These are phyloP conservation scores for Candida bentonensis DNA, from an alignment of 805 yeast species.

Conservation along the genomic window DNA sequence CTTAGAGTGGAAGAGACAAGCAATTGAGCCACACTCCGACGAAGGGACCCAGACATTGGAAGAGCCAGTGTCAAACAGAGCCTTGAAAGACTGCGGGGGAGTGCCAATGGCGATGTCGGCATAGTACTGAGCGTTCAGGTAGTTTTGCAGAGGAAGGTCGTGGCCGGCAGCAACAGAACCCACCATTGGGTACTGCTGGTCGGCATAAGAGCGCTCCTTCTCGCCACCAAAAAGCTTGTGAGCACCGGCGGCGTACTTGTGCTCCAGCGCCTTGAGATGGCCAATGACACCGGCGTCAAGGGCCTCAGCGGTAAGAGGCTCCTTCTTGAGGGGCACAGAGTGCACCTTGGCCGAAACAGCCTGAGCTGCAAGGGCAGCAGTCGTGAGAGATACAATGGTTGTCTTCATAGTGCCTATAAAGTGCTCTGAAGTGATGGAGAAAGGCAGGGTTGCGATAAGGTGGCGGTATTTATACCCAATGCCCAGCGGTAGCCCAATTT, in stretches of 20 bases:
- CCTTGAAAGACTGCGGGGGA: conserved; percentile 89
- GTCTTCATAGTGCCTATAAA: neutral
- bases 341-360: neutral
- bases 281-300: conserved; percentile 7
- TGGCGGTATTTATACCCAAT: conserved; percentile 2
- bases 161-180: conserved; percentile 31
- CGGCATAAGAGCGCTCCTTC: conserved; percentile 5
- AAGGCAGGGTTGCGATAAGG: neutral
- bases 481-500: too few species aligned
- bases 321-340: neutral
- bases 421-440: neutral
- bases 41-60: conserved; percentile 97
- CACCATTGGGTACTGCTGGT: conserved; percentile 17
- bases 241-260: conserved; percentile 43
- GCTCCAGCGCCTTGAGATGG: conserved; percentile 44
- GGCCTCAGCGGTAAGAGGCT: neutral
- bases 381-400: neutral
- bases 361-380: neutral
- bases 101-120: conserved; percentile 86
- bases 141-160: conserved; percentile 80
- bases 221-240: conserved; percentile 16
- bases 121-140: conserved; percentile 90
- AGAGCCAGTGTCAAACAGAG: conserved; percentile 90
- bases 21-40: conserved; percentile 76
- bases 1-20: conserved; percentile 87